Conservation (phyloP, 148 eudicot species). For the Oxyria digyna region DNA sequence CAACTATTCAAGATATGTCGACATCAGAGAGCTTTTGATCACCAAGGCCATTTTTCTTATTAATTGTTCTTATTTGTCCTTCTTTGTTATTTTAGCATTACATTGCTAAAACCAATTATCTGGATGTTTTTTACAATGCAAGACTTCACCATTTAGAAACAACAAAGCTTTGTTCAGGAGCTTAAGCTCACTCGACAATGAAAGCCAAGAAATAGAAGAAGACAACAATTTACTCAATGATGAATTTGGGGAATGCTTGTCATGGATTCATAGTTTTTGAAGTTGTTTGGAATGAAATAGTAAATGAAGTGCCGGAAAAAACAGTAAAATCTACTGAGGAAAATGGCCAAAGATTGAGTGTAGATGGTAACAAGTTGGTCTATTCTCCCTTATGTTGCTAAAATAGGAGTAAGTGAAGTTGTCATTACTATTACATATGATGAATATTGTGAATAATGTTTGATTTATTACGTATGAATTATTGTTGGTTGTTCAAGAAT, state of each 20-base stretch:
- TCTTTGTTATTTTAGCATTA: no score
- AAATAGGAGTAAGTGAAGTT: no score
- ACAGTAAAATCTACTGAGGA: no score
- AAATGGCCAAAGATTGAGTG: no score
- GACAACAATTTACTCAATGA: constrained; percentile 1
- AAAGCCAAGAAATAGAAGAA: constrained; percentile 6
- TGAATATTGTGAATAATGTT: no score
- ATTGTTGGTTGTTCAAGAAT: no score
- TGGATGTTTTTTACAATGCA: constrained; percentile 5
- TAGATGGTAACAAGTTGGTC: no score
- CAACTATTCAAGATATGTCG: constrained; percentile 42
- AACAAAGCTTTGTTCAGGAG: constrained; percentile 60
- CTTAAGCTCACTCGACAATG: constrained; percentile 44
- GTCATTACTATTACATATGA: no score
- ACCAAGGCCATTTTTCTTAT: constrained; percentile 51
- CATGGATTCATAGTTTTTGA: constrained; percentile 91
- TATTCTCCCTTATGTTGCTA: no score
- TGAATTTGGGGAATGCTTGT: constrained; percentile 56
- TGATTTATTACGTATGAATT: no score
- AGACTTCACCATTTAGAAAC: constrained; percentile 49
- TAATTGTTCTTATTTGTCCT: neutral
- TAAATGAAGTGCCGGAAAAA: no score
- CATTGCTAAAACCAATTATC: no score
- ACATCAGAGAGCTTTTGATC: constrained; percentile 77
- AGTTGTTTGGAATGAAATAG: constrained; percentile 71